A percentile compares a stretch with the other conserved stretches of the same genome.
Evolutionary conservation across 768 basidiomycete genomes (phyloP).

Genomic region (Pholiota microspora): DNA sequence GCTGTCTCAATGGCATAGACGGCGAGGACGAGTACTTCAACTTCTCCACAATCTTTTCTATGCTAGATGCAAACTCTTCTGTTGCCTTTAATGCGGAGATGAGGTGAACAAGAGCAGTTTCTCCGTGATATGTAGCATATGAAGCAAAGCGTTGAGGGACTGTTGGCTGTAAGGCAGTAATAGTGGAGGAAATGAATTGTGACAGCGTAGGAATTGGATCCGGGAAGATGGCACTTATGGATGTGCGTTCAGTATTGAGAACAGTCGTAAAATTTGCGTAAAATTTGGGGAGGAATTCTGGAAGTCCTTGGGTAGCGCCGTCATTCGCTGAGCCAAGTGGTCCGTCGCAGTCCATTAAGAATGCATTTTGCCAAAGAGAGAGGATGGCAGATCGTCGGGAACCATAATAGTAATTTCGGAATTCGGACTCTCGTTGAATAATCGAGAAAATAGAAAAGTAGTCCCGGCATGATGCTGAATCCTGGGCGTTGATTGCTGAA

Average conservation of each 20-base stretch:
- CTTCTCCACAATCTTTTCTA: constrained; percentile 79
- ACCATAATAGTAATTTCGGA: constrained; percentile 92
- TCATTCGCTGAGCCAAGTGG: constrained; percentile 16
- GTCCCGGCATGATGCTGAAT: constrained; percentile 68
- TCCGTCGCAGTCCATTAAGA: constrained; percentile 47
- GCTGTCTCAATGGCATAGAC: constrained; percentile 10
- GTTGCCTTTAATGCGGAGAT: constrained; percentile 72
- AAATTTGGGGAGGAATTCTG: constrained; percentile 72
- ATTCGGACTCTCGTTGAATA: constrained; percentile 91
- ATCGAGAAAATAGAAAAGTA: constrained; percentile 87
- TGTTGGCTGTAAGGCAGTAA: constrained; percentile 79
- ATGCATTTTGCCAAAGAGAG: constrained; percentile 64
- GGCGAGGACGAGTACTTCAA: constrained; percentile 39
- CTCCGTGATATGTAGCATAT: constrained; percentile 62
- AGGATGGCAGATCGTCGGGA: constrained; percentile 67
- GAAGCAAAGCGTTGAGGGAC: constrained; percentile 76
- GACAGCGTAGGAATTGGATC: constrained; percentile 77
- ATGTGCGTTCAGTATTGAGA: constrained; percentile 67
- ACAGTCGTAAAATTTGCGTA: constrained; percentile 65
- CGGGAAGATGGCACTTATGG: constrained; percentile 85
- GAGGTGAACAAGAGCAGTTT: constrained; percentile 63
- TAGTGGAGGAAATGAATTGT: constrained; percentile 76
- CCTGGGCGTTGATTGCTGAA: constrained; percentile 78
- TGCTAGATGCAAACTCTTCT: constrained; percentile 75
- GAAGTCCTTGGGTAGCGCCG: constrained; percentile 40